Base-by-base conservation (phyloP, 2,329 filamentous ascomycete genomes). In the Diaporthe ilicicola region DNA sequence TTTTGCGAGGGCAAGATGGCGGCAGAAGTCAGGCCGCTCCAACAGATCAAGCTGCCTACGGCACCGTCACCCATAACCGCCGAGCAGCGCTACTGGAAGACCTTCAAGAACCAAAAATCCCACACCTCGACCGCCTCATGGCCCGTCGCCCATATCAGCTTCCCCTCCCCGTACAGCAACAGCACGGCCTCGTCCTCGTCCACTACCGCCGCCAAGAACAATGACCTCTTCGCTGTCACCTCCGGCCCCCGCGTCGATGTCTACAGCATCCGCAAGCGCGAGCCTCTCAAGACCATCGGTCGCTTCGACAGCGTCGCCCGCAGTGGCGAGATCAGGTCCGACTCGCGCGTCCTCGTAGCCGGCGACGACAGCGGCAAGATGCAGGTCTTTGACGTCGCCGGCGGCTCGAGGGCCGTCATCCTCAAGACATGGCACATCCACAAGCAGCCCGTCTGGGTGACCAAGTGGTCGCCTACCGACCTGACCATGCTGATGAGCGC, bases 1-100 rank as follows among this genome's bases (percentile, higher is more conserved):
- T 24, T 48, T 24, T 34, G 29, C 48, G 22, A n/a, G 44, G 59
- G 27, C 48, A 70, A n/a, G 29, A 97, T 97, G 94, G 94, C 95
- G 77, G 93, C 94, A 78, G 91, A 94, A 84, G 93, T 97, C 77
- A 89, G 90, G 81, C 92, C 93, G 73, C 85, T 97, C 75, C 91
- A 91, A 81, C 92, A 92, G 81, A 85, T 97, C 79, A 97, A 94
- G 87, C 89, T 97, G 79, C 91, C 95, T 70, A 89, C 93, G 74
- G 93, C 94, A 64, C 94, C 94, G 70, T 91, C 92, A 50, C 92
- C 94, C 67, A 84, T 95, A 59, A 97, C 95, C 7, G 92, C 95
- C 39, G 96, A 99, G 84, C 95, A 98, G 84, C 89, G 92, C 75
- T 98, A 98, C 87, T 99, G 97, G 97, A 93, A 92, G 79, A 92